These are phyloP conservation scores for Pouteria glomerata DNA, from an alignment of 148 eudicot genomes.

Conservation along the genomic window DNA sequence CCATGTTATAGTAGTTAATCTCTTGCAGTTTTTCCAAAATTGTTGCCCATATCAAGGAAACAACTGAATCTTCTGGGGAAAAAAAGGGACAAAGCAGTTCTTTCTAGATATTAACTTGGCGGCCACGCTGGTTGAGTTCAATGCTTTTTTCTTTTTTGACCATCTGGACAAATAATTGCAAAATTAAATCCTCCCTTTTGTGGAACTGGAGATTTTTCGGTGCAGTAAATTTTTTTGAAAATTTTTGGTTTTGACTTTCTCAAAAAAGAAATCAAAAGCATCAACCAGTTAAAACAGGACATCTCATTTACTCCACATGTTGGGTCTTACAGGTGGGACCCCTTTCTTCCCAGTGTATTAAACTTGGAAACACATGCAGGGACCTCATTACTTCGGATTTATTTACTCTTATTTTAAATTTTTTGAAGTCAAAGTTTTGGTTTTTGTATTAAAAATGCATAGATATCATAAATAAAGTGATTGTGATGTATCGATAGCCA, in stretches of 20 bases:
- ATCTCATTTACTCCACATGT: too few relatives aligned
- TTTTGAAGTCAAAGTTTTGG: not conserved
- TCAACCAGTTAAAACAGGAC: too few relatives aligned
- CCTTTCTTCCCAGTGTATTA: too few relatives aligned
- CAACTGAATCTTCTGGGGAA: not conserved
- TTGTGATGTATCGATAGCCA: too few relatives aligned
- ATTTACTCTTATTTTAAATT: not conserved
- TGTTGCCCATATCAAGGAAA: not conserved
- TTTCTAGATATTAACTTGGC: not conserved
- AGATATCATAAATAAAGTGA: too few relatives aligned
- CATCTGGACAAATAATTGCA: not conserved
- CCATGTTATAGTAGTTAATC: too few relatives aligned
- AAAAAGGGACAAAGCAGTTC: not conserved
- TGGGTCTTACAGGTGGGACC: slow-evolving; percentile 2
- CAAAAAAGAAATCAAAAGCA: too few relatives aligned
- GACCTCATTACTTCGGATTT: not conserved
- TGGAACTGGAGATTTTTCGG: not conserved
- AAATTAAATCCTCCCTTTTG: not conserved
- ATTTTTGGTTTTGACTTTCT: too few relatives aligned
- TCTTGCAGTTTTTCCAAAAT: not conserved
- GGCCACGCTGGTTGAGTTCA: not conserved
- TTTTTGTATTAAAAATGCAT: not conserved
- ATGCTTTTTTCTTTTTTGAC: not conserved
- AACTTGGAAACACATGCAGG: slow-evolving; percentile 9
- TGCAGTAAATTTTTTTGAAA: too few relatives aligned